These are phyloP conservation scores for Aspergillus uvarum DNA, from an alignment of 2,329 filamentous ascomycete species.

Conservation along the genomic window DNA sequence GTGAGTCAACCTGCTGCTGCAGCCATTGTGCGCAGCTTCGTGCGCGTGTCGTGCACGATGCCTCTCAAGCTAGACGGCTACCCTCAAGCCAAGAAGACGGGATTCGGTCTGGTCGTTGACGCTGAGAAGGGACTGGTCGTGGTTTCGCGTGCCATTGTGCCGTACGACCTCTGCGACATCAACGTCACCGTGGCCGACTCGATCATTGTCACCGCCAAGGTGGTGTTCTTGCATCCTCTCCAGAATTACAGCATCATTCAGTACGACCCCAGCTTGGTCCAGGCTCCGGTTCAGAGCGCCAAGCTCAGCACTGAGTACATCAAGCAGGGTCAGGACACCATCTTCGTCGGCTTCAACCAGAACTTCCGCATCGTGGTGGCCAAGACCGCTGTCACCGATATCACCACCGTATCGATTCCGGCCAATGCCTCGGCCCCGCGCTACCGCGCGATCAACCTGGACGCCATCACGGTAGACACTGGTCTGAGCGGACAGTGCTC, in stretches of 20 bases:
- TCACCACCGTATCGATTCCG: constrained; percentile 94
- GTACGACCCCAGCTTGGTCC: constrained; percentile 90
- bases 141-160: constrained; percentile 89
- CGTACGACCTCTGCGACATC: constrained; percentile 95
- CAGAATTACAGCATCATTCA: constrained; percentile 96
- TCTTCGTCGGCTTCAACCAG: constrained; percentile 98
- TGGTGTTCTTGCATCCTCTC: constrained; percentile 91
- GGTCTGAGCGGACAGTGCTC: constrained; percentile 87
- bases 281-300: constrained; percentile 88
- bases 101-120: constrained; percentile 95
- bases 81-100: constrained; percentile 88
- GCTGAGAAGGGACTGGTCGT: constrained; percentile 93
- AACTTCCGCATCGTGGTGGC: constrained; percentile 91
- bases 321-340: constrained; percentile 88
- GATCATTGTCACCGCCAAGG: constrained; percentile 88
- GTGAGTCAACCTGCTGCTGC: constrained; percentile 87
- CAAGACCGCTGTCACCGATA: constrained; percentile 92
- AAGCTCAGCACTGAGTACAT: constrained; percentile 77
- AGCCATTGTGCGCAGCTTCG: constrained; percentile 90
- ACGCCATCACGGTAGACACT: constrained; percentile 96
- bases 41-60: constrained; percentile 88
- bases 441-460: constrained; percentile 92
- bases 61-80: constrained; percentile 98
- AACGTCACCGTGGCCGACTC: constrained; percentile 95
- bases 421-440: constrained; percentile 87